Evolutionary conservation across 306 rosid genomes (phyloP), one percentile per base, ranked within the genome.

Genomic region (Quercus ilex): DNA sequence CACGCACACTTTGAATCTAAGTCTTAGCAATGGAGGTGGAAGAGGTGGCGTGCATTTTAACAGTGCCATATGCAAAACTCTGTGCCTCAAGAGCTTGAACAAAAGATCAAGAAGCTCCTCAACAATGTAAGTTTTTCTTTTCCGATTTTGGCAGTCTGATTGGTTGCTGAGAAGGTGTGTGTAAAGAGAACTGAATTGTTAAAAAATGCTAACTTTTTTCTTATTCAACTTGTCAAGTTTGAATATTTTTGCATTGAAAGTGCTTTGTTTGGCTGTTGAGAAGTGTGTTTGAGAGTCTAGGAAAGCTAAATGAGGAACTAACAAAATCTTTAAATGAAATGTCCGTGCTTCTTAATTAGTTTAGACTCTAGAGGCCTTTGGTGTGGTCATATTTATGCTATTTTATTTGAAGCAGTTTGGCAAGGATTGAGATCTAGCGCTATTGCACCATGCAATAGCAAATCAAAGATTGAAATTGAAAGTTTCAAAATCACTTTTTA

Each of bases 81-180:
- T 38, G 91, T 87, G 78, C 93, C 94, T 2, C 90, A 80, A 43
- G 96, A 95, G 18, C 98, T 95, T 18, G 89, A 86, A 62, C 97
- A 83, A 57, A 89, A 91, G 78, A 98, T 95, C 68, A 91, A 95
- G 71, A 84, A 85, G 79, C 92, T 91, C 80, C 92, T 88, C 2
- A 69, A 73, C 76, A 90, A 91, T 74, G 98, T 92, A 86, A 84
- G 20, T 11, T 67, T 79, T 62, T 6, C 55, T 55, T 35, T 20
- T 63, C 0, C 6, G 2, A 1, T 28, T 9, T 0, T 41, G 23
- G 28, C 41, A 12, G 4, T 41, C 9, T 20, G 18, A 10, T 69
- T 38, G 30, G 28, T 20, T 38, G 52, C 26, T 10, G 73, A 9
- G 53, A 18, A 33, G 19, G 53, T 19, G 53, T 19, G 53, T 6